Base-by-base conservation (phyloP, 2,329 filamentous ascomycete species). In the Pseudonectria buxi region DNA sequence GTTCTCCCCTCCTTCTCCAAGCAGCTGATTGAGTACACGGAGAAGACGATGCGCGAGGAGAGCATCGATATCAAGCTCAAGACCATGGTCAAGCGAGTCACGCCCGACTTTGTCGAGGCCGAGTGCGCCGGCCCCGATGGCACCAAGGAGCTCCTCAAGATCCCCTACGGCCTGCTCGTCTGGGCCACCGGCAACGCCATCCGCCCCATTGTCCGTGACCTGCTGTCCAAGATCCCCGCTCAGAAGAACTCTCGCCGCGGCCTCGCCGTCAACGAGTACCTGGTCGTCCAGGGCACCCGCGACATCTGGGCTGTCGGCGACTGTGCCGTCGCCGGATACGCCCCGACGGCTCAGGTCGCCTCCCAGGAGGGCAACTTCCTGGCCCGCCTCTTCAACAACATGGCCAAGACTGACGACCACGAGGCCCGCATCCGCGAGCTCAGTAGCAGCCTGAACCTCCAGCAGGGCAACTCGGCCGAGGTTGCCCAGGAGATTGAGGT, bases 291-390 rank as follows among this genome's bases (percentile, higher is more conserved):
- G 67, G 92, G 92, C 37, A 79, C 90, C 32, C 88, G 94, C 58
- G 94, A 96, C 61, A 86, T 98, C 62, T 98, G 92, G 92, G 92
- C 92, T 32, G 83, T 95, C 35, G 92, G 92, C 55, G 92, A 98
- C 72, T 98, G 92, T 62, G 90, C 90, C 36, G 84, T 96, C 32
- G 92, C 92, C 50, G 94, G 94, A 62, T 98, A 98, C 61, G 92
- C 92, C 22, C 92, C 92, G 25, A 98, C 92, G 7, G 92, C 92
- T 22, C 92, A 98, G 72, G 92, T 98, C 30, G 92, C 92, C 38
- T 78, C 85, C 9, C 92, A 98, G 68, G 92, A 98, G 68, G 92
- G 92, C 57, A 81, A 78, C 56, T 98, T 96, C 78, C 76, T 98
- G 26, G 92, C 88, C 27, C 81, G 86, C 45, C 79, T 98, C 42